A percentile compares a stretch with the other conserved stretches of the same genome.
These are phyloP conservation scores for Coleophoma eucalyptorum DNA, from an alignment of 2,329 filamentous ascomycete genomes.

Conservation along the genomic window DNA sequence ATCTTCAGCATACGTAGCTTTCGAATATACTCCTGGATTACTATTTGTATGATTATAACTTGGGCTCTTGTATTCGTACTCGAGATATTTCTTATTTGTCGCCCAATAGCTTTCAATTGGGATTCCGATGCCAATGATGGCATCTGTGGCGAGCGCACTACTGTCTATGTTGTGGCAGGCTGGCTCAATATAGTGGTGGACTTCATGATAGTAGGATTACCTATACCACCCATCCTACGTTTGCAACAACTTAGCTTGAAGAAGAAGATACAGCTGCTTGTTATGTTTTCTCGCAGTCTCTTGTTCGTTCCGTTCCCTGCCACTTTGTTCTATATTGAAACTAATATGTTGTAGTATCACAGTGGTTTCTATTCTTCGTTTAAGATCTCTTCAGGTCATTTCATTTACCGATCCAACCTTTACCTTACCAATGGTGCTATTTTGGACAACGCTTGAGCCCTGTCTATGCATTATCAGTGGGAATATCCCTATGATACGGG, in stretches of 20 bases:
- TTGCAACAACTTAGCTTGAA: conserved; percentile 28
- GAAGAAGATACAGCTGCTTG: conserved; percentile 28
- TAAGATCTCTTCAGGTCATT: conserved; percentile 9
- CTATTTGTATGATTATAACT: conserved; percentile 1
- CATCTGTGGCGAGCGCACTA: not conserved
- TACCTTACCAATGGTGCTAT: conserved; percentile 2
- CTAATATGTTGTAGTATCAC: conserved; percentile 1
- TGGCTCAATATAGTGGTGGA: conserved; percentile 30
- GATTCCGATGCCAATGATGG: conserved; percentile 4
- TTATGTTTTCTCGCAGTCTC: conserved; percentile 29
- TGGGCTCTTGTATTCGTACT: conserved; percentile 5
- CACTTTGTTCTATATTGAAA: too few relatives aligned
- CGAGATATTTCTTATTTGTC: conserved; percentile 8
- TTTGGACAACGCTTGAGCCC: conserved; percentile 30
- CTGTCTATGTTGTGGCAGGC: conserved; percentile 5
- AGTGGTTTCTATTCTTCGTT: conserved; percentile 18
- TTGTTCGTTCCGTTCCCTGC: conserved; percentile 25
- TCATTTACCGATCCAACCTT: conserved; percentile 9
- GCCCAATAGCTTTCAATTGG: conserved; percentile 11
- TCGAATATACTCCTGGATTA: conserved; percentile 5
- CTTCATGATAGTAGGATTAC: conserved; percentile 27
- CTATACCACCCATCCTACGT: conserved; percentile 27
- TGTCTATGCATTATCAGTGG: conserved; percentile 31
- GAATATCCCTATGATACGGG: conserved; percentile 26
- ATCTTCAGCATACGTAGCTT: conserved; percentile 8